Conservation (phyloP, 164 flowering plant species). For the Berberis thunbergii region DNA sequence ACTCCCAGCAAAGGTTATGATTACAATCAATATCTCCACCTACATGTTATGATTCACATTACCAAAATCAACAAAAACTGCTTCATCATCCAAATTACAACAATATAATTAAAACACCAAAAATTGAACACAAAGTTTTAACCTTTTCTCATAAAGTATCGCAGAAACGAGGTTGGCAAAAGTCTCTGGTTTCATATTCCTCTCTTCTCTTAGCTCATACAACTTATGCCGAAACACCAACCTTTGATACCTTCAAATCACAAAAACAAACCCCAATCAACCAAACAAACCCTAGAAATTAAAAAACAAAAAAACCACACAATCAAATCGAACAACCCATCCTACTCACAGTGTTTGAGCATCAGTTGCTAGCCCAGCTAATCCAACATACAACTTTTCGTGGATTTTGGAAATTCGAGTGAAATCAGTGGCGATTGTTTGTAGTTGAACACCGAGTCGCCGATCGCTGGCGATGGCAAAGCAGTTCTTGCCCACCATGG, state of each 20-base stretch:
- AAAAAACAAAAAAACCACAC: neutral
- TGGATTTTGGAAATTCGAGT: constrained; percentile 68
- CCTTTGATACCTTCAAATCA: constrained; percentile 57
- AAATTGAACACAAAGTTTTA: neutral
- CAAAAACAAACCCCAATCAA: constrained; percentile 1
- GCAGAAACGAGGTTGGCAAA: constrained; percentile 94
- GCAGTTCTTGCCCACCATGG: constrained; percentile 98
- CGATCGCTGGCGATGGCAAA: constrained; percentile 95
- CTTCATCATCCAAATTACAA: no score
- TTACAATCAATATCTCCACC: no score
- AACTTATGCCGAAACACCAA: constrained; percentile 84
- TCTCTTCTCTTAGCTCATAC: constrained; percentile 86
- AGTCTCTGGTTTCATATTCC: constrained; percentile 95
- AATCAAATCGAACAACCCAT: neutral
- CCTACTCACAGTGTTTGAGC: constrained; percentile 69
- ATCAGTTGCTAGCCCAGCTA: constrained; percentile 89
- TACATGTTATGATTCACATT: no score
- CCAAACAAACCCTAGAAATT: neutral
- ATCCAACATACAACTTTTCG: constrained; percentile 67
- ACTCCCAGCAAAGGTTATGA: no score
- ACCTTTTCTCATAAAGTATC: constrained; percentile 94
- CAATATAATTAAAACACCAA: neutral
- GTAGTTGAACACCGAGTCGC: constrained; percentile 89
- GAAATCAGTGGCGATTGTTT: constrained; percentile 90
- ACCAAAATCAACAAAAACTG: no score